Base-by-base conservation (phyloP, 768 basidiomycete genomes). In the Russula brevipes region DNA sequence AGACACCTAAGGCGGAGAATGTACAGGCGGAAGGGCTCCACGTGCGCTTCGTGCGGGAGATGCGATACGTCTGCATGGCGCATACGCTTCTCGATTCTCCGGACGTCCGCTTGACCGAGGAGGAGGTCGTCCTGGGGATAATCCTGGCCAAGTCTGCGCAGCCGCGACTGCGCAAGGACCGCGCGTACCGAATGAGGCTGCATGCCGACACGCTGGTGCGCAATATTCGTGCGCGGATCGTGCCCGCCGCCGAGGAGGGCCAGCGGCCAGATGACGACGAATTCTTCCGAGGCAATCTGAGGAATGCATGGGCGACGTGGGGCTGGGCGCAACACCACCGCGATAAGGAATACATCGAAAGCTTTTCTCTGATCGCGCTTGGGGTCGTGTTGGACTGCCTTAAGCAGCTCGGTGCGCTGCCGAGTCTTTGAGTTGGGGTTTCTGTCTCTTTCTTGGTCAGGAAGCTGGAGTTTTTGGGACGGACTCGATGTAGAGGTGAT, bases 81-180 rank as follows among this genome's bases (percentile, higher is more conserved):
- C 88, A 89, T 69, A 82, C 85, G 1, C 73, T 91, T 17, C 81
- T 86, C 10, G 79, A 81, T 54, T 74, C 78, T 5, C 79, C 84
- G 1, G 83, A 81, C 10, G 77, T 77, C 11, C 78, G 78, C 33
- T 76, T 92, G 44, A 72, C 78, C 5, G 91, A 93, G 70, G 85
- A 87, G 54, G 91, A 93, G 68, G 79, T 90, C 30, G 86, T 90
- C 2, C 74, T 85, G 33, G 89, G 89, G n/a, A 85, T 85, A 0
- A 92, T 93, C 62, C 74, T 90, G 47, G 86, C 83, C 4, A 85
- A 85, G 60, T 89, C 85, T 69, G 74, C 82, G 0, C 83, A 89
- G 63, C 80, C 78, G 64, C 75, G 84, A 33, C 85, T 80, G 78
- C 77, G 88, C 63, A 79, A 72, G 42, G 82, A 83, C 64, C 79